phyloP scores from a whole-genome alignment of 1,139 yeast species.

The Lodderomyces elongisporus region DNA sequence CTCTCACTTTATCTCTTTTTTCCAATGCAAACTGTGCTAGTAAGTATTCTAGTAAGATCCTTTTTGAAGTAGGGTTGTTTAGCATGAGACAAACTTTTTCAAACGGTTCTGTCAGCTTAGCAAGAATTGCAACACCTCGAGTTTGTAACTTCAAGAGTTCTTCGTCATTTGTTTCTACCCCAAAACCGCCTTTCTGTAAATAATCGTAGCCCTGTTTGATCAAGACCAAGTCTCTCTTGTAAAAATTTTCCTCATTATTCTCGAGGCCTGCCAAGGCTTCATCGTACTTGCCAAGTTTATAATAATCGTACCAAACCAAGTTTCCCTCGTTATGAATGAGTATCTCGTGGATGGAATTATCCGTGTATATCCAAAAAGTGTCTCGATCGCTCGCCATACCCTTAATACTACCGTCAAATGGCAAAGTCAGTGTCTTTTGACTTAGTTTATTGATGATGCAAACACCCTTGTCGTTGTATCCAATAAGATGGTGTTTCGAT shows the following conservation, averaged over 20 bases:
- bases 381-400: slow-evolving; percentile 61
- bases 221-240: slow-evolving; percentile 50
- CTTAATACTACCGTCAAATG: slow-evolving; percentile 22
- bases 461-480: slow-evolving; percentile 15
- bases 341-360: slow-evolving; percentile 37
- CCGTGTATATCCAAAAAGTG: slow-evolving; percentile 20
- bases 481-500: slow-evolving; percentile 24
- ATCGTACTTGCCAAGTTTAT: slow-evolving; percentile 58
- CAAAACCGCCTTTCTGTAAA: slow-evolving; percentile 43
- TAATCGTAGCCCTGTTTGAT: slow-evolving; percentile 60
- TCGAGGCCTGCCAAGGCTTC: slow-evolving; percentile 55
- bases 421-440: slow-evolving; percentile 10
- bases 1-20: slow-evolving; percentile 45
- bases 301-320: slow-evolving; percentile 72
- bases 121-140: slow-evolving; percentile 61
- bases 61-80: slow-evolving; percentile 21
- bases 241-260: slow-evolving; percentile 23
- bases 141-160: slow-evolving; percentile 24
- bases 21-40: slow-evolving; percentile 43
- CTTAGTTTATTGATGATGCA: slow-evolving; percentile 24
- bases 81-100: slow-evolving; percentile 67
- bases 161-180: slow-evolving; percentile 18
- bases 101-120: slow-evolving; percentile 61
- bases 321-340: slow-evolving; percentile 63
- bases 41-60: slow-evolving; percentile 51